Conservation (phyloP, 345 rosid genomes). For the Mangifera indica region DNA sequence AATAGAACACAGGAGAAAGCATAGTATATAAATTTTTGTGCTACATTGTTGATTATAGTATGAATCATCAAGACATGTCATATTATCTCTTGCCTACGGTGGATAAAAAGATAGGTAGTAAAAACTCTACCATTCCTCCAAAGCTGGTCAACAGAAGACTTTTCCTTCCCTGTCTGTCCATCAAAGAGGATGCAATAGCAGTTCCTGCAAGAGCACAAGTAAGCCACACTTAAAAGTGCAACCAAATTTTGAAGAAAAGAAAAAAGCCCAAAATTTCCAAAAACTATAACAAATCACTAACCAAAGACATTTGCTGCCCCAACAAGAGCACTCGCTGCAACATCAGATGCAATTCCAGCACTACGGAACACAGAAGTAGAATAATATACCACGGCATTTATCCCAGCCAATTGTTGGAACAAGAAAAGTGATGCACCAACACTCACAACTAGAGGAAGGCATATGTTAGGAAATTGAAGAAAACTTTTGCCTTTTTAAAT, state of each 20-base stretch:
- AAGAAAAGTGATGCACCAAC: constrained; percentile 97
- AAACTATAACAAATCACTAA: constrained; percentile 23
- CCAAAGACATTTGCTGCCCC: constrained; percentile 98
- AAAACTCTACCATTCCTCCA: constrained; percentile 72
- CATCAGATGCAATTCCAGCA: constrained; percentile 90
- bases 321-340: constrained; percentile 99
- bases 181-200: constrained; percentile 88
- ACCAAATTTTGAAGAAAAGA: not conserved
- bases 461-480: constrained; percentile 1
- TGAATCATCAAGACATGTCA: not conserved
- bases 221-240: constrained; percentile 6
- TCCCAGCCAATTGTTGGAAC: constrained; percentile 98
- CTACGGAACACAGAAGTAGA: constrained; percentile 94
- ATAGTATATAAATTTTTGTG: not conserved
- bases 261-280: not conserved
- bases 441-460: constrained; percentile 76
- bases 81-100: not conserved
- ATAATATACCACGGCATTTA: constrained; percentile 97
- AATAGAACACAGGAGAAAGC: constrained; percentile 10
- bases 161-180: constrained; percentile 97
- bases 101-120: not conserved
- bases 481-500: not conserved
- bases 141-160: constrained; percentile 89
- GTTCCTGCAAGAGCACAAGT: constrained; percentile 60
- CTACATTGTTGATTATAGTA: constrained; percentile 4